Evolutionary conservation across 768 basidiomycete species (phyloP).

Genomic region (Agrocybe pediades): DNA sequence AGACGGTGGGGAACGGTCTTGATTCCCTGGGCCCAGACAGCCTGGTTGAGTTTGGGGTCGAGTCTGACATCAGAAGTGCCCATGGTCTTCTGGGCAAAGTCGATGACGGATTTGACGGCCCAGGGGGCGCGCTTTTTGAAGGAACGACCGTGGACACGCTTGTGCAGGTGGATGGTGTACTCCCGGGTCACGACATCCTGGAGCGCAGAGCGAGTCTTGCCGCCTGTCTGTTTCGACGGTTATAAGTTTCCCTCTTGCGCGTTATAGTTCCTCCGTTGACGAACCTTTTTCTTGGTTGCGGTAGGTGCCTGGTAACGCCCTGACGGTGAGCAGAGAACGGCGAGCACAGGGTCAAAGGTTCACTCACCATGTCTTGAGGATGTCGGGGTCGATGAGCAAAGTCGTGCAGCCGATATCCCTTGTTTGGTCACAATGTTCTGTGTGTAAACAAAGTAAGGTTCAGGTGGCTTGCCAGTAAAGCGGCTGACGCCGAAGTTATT

Average conservation of each 20-base stretch:
- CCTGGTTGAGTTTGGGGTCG: slow-evolving; percentile 97
- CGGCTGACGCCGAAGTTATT: slow-evolving; percentile 33
- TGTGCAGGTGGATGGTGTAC: slow-evolving; percentile 98
- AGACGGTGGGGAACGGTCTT: slow-evolving; percentile 92
- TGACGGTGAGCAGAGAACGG: slow-evolving; percentile 5
- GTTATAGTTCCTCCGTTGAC: slow-evolving; percentile 4
- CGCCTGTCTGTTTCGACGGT: slow-evolving; percentile 49
- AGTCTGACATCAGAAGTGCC: slow-evolving; percentile 92
- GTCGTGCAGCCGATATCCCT: slow-evolving; percentile 25
- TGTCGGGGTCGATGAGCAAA: slow-evolving; percentile 58
- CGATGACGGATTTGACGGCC: slow-evolving; percentile 92
- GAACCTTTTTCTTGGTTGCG: slow-evolving; percentile 61
- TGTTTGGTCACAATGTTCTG: slow-evolving; percentile 42
- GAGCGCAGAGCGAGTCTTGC: slow-evolving; percentile 94
- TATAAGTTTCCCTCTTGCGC: neutral
- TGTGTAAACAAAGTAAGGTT: slow-evolving; percentile 57
- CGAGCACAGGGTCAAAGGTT: slow-evolving; percentile 6
- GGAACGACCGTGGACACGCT: slow-evolving; percentile 86
- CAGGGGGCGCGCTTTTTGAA: slow-evolving; percentile 99
- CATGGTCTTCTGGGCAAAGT: slow-evolving; percentile 94
- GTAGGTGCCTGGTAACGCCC: slow-evolving; percentile 43
- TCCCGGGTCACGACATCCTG: slow-evolving; percentile 98
- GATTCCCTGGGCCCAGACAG: slow-evolving; percentile 91
- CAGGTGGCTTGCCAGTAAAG: slow-evolving; percentile 48
- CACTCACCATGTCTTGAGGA: slow-evolving; percentile 72